Conservation (phyloP, 208 protist species). For the Acanthamoeba royreba region DNA sequence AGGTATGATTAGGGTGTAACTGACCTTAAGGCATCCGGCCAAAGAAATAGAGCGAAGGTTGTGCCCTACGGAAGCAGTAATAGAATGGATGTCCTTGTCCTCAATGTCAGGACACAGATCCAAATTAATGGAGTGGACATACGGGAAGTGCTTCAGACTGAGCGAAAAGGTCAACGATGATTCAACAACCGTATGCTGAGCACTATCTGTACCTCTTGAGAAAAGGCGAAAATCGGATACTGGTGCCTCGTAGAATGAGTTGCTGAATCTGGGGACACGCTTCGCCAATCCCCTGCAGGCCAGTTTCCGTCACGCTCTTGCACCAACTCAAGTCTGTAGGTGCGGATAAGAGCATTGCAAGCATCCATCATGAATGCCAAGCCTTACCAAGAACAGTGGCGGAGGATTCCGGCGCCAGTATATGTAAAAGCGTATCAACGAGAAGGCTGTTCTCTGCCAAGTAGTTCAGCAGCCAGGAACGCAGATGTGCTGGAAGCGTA, state of each 20-base stretch:
- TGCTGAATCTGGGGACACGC: background rate
- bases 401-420: background rate
- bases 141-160: background rate
- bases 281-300: background rate
- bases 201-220: background rate
- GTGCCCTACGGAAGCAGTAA: background rate
- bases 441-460: background rate
- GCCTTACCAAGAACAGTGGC: background rate
- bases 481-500: background rate
- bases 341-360: background rate
- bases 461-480: background rate
- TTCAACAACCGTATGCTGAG: background rate
- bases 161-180: background rate
- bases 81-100: background rate
- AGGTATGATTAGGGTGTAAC: background rate
- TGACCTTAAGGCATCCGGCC: background rate
- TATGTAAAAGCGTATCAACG: background rate
- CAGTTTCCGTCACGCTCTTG: background rate
- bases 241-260: background rate
- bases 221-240: background rate
- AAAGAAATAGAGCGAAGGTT: background rate
- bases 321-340: background rate
- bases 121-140: background rate
- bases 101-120: background rate
- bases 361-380: background rate